Evolutionary conservation across 2,329 filamentous ascomycete genomes (phyloP), one percentile per base, ranked within the genome.

Genomic region (Colletotrichum caudatum): DNA sequence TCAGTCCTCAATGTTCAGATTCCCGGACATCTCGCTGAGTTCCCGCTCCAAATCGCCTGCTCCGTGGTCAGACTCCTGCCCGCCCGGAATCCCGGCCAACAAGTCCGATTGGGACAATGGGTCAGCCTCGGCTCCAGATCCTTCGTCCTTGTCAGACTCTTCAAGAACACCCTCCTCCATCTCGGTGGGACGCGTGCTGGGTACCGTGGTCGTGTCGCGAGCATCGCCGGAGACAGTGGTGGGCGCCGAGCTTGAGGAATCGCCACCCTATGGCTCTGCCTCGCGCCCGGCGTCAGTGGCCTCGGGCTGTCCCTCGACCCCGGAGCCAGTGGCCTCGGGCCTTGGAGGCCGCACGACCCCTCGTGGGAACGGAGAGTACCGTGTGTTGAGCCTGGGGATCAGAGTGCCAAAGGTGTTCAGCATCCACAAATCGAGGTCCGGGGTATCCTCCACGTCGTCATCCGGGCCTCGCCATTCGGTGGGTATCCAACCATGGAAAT

Each of bases 401-500:
- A 29, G 26, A 35, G 56, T 35, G 37, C 65, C 65, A 1, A 68
- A 63, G 6, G 51, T 68, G 0, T 4, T 0, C 33, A 63, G 23
- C 0, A 57, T 5, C 65, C 65, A 68, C 4, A 56, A 11, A 7
- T 63, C 1, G 0, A 63, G 33, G 12, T 63, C 23, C 2, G 41
- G 33, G 1, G 50, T 26, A n/a, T 33, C 39, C 6, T 63, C 6
- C 3, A 1, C 16, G 39, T 41, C 33, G 16, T 33, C 2, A 0
- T 23, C 29, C 2, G 18, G 50, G 29, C 51, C 18, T 48, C 18
- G 6, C 60, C 66, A 69, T 3, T 6, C 37, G 0, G 20, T 5
- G 1, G 66, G 29, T 2, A 69, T 14, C 66, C 66, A 64, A 3
- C 60, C 66, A 11, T 23, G 0, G 1, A 69, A 64, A 2, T 23